These are phyloP conservation scores for Didymella glomerata DNA, from an alignment of 2,329 filamentous ascomycete species.

Conservation along the genomic window DNA sequence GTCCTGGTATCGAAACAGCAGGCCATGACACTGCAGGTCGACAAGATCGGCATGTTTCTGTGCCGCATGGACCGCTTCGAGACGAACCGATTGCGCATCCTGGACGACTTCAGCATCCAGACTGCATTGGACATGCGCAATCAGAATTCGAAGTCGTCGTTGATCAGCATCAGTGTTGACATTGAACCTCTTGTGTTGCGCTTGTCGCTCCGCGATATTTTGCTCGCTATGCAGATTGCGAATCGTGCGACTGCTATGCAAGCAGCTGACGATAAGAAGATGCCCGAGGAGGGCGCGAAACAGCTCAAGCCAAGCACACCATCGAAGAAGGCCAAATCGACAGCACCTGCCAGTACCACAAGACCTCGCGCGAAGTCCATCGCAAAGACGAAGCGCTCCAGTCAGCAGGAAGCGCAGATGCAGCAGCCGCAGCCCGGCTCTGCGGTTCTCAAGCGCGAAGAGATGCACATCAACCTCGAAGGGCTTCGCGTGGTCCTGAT, in stretches of 20 bases:
- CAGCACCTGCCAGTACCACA: slow-evolving; percentile 56
- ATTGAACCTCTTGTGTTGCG: slow-evolving; percentile 91
- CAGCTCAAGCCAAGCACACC: slow-evolving; percentile 62
- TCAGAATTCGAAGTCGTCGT: slow-evolving; percentile 65
- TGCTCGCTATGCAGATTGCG: slow-evolving; percentile 91
- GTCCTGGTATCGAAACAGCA: slow-evolving; percentile 93
- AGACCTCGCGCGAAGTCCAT: slow-evolving; percentile 58
- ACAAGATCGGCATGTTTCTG: slow-evolving; percentile 95
- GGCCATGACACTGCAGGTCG: slow-evolving; percentile 90
- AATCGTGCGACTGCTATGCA: slow-evolving; percentile 90
- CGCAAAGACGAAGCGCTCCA: slow-evolving; percentile 52
- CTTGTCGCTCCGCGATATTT: slow-evolving; percentile 90
- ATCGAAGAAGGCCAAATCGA: slow-evolving; percentile 59
- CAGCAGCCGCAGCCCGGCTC: slow-evolving; percentile 64
- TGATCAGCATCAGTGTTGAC: slow-evolving; percentile 84
- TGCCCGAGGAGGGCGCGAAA: slow-evolving; percentile 62
- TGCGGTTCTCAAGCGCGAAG: slow-evolving; percentile 72
- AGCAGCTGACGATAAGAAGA: slow-evolving; percentile 58
- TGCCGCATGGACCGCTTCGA: slow-evolving; percentile 99
- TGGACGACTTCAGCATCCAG: slow-evolving; percentile 95
- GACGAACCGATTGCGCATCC: slow-evolving; percentile 84
- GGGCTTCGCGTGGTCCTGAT: slow-evolving; percentile 93
- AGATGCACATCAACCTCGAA: slow-evolving; percentile 84
- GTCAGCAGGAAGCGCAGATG: slow-evolving; percentile 64
- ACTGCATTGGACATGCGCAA: slow-evolving; percentile 81